Conservation (phyloP, 169 alveolate species). For the Plasmodium reichenowi region DNA sequence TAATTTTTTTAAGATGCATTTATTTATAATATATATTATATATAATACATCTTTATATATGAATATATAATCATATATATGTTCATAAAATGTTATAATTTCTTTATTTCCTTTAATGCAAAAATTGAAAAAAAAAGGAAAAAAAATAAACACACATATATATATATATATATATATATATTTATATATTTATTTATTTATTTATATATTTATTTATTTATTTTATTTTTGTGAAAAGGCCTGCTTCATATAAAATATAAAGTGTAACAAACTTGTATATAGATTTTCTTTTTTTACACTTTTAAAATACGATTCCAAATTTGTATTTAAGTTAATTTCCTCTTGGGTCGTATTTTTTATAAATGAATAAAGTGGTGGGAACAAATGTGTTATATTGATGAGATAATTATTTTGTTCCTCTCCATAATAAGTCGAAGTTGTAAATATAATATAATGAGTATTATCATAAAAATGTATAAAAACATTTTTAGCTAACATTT, state of each 20-base stretch:
- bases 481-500: slow-evolving; percentile 37
- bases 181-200: not conserved
- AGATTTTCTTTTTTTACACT: slow-evolving; percentile 7
- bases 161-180: too few relatives aligned
- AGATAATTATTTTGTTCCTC: slow-evolving; percentile 17
- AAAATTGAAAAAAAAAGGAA: too few relatives aligned
- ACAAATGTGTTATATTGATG: slow-evolving; percentile 26
- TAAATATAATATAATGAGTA: slow-evolving; percentile 27
- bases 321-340: not conserved
- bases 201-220: not conserved
- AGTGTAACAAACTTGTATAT: slow-evolving; percentile 41
- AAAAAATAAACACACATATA: too few relatives aligned
- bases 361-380: slow-evolving; percentile 51
- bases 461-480: slow-evolving; percentile 45
- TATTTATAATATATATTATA: too few relatives aligned
- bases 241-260: slow-evolving; percentile 16
- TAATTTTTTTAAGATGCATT: too few relatives aligned
- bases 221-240: not conserved
- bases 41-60: too few relatives aligned
- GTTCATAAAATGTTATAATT: too few relatives aligned
- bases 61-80: too few relatives aligned
- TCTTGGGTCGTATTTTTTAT: not conserved
- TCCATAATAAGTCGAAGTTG: slow-evolving; percentile 46
- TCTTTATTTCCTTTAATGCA: too few relatives aligned
- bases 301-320: slow-evolving; percentile 16